Evolutionary conservation across 2,329 filamentous ascomycete species (phyloP).

Genomic region (Fonsecaea erecta): DNA sequence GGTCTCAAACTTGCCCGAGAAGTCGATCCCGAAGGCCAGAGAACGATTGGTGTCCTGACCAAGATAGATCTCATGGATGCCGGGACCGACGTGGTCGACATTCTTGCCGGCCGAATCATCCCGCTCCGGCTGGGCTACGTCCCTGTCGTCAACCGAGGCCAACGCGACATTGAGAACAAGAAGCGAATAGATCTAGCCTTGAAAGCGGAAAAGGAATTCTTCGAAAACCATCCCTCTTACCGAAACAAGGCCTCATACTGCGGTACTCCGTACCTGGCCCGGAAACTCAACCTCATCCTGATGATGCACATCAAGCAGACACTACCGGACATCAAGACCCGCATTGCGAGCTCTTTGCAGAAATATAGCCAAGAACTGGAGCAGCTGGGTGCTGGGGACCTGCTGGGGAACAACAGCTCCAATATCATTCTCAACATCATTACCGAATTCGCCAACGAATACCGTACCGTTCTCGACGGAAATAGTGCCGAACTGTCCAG

Average conservation of each 20-base stretch:
- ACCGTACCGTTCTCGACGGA: conserved; percentile 91
- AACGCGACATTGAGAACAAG: conserved; percentile 98
- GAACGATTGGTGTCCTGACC: conserved; percentile 96
- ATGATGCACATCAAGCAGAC: conserved; percentile 99
- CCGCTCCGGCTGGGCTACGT: conserved; percentile 93
- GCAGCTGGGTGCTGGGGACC: conserved; percentile 79
- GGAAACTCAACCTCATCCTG: conserved; percentile 96
- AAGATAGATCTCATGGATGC: conserved; percentile 99
- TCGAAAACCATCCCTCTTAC: conserved; percentile 98
- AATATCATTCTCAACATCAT: conserved; percentile 99
- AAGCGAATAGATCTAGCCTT: conserved; percentile 89
- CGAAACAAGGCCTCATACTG: conserved; percentile 98
- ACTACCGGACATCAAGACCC: conserved; percentile 95
- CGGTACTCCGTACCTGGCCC: conserved; percentile 92
- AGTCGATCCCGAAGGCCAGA: conserved; percentile 95
- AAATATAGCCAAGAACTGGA: conserved; percentile 86
- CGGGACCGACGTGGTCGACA: conserved; percentile 97
- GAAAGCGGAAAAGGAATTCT: conserved; percentile 94
- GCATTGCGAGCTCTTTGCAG: conserved; percentile 89
- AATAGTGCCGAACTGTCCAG: conserved; percentile 97
- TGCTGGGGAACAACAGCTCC: conserved; percentile 88
- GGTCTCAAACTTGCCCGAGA: conserved; percentile 94
- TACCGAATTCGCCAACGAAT: conserved; percentile 97
- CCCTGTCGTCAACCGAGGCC: conserved; percentile 95
- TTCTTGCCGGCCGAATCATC: conserved; percentile 95